Base-by-base conservation (phyloP, 129 eudicot species). In the Silybum marianum region DNA sequence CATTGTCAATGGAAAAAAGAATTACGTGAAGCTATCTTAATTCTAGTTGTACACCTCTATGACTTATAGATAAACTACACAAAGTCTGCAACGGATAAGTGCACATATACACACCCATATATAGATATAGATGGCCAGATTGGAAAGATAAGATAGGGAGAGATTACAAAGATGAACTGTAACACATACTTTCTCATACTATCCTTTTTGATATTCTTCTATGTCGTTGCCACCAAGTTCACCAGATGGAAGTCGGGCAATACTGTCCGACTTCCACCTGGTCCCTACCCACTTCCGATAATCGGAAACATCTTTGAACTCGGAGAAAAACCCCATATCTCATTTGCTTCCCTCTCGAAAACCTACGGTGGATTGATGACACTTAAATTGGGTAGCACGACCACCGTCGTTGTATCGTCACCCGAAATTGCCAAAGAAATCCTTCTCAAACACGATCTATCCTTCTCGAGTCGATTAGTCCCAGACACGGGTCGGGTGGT, bases 281-380 rank as follows among this genome's bases (percentile, higher is more conserved):
- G 90, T 21, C 87, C 90, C 7, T 75, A 24, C 18, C 84, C 40
- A 14, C 40, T 85, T 40, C 89, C 89, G 0, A 77, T 89, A 10
- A 80, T 83, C 68, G 93, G 93, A 69, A 84, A 84, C 85, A 69
- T 84, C 62, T 82, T 76, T 44, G 34, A 78, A 39, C 88, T 87
- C 16, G 86, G 90, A 73, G n/a, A 71, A 34, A 77, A 82, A 10
- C 87, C 90, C 68, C 88, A 89, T 74, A 85, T 67, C 5, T 84
- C 89, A 18, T 74, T 87, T 16, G 80, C 93, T 51, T 54, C 86
- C 22, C 93, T 87, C 6, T 80, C 93, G 7, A 78, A 48, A 60
- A 85, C 51, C 8, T 80, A 87, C 48, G 89, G 93, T 6, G 87
- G 87, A 7, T 0, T 60, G 22, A 77, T 77, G 74, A 32, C 73